phyloP scores from a whole-genome alignment of 1,139 yeast genomes.

The Suhomyces bokatorum region DNA sequence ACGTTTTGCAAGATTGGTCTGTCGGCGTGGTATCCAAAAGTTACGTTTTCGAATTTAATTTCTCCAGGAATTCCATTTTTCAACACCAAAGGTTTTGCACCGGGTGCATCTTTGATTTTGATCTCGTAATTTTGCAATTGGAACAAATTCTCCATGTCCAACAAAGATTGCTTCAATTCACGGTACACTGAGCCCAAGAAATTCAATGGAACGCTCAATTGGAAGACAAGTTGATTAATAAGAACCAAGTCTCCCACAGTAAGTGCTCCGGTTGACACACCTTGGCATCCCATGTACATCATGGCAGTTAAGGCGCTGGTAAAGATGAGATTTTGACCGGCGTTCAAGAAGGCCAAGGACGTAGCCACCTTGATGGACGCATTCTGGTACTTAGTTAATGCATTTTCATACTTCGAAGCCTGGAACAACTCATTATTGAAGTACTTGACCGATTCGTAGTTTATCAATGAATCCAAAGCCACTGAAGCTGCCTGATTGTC shows the following conservation, averaged over 20 bases:
- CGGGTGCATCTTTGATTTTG: constrained; percentile 57
- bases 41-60: constrained; percentile 84
- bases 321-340: constrained; percentile 91
- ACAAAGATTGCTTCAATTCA: constrained; percentile 86
- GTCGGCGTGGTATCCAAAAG: constrained; percentile 88
- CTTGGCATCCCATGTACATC: constrained; percentile 99
- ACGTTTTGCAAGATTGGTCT: constrained; percentile 84
- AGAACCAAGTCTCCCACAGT: constrained; percentile 97
- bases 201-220: constrained; percentile 89
- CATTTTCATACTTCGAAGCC: constrained; percentile 75
- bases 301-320: constrained; percentile 90
- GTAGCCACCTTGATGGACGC: constrained; percentile 89
- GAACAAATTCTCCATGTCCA: constrained; percentile 91
- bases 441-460: constrained; percentile 91
- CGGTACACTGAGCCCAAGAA: constrained; percentile 94
- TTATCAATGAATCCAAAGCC: constrained; percentile 90
- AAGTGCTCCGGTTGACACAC: constrained; percentile 76
- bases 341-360: constrained; percentile 82
- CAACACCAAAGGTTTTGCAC: constrained; percentile 60
- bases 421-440: constrained; percentile 87
- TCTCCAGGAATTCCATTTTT: constrained; percentile 56
- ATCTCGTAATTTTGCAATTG: constrained; percentile 77
- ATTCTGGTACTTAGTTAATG: constrained; percentile 73
- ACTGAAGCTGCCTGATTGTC: constrained; percentile 94
- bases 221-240: constrained; percentile 94